Evolutionary conservation across 345 rosid species (phyloP).

Genomic region (Syzygium jambos): DNA sequence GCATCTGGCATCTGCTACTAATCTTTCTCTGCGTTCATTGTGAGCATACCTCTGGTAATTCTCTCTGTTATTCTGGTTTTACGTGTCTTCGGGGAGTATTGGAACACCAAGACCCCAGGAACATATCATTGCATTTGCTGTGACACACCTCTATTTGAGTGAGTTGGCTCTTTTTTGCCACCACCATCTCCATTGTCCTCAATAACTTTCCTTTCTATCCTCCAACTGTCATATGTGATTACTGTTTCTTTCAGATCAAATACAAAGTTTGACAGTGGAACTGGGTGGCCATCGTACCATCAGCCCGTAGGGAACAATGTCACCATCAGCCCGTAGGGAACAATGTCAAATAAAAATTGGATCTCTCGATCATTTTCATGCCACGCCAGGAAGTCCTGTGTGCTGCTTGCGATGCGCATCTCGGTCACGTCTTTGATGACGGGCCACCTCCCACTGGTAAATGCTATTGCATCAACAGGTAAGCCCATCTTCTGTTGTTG

Average conservation of each 20-base stretch:
- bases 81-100: conserved; percentile 49
- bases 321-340: conserved; percentile 59
- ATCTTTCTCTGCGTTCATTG: neutral
- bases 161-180: conserved; percentile 8
- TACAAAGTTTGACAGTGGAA: conserved; percentile 92
- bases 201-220: neutral
- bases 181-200: neutral
- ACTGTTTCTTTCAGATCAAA: conserved; percentile 44
- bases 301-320: too few relatives aligned
- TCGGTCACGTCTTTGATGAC: conserved; percentile 83
- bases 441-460: conserved; percentile 86
- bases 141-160: conserved; percentile 74
- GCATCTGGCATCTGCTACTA: neutral
- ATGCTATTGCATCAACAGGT: conserved; percentile 89
- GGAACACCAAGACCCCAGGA: conserved; percentile 77
- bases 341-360: conserved; percentile 65
- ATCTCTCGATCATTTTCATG: conserved; percentile 79
- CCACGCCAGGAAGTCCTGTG: conserved; percentile 82
- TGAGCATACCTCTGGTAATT: neutral
- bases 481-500: neutral
- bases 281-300: conserved; percentile 98
- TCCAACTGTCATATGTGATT: neutral
- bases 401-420: conserved; percentile 65
- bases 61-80: neutral
- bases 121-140: conserved; percentile 82